Evolutionary conservation across 208 protist genomes (phyloP).

Genomic region (Leishmania turanica): DNA sequence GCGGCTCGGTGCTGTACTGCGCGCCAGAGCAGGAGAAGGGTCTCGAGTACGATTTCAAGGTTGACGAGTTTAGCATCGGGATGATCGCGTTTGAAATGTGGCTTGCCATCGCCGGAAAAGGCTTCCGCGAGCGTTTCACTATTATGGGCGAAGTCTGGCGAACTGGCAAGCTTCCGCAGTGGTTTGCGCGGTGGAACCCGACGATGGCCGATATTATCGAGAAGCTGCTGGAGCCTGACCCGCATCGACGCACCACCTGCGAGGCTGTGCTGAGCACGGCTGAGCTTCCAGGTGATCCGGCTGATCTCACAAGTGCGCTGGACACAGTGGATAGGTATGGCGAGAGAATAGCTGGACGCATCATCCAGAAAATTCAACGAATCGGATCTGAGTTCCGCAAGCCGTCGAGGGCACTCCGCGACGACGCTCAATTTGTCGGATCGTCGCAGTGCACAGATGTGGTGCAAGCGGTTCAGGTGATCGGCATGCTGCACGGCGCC

Average conservation of each 20-base stretch:
- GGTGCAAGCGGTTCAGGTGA: conserved; percentile 48
- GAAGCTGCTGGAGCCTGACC: conserved; percentile 59
- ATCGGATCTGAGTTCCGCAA: conserved; percentile 46
- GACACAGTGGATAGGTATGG: conserved; percentile 72
- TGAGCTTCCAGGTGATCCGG: conserved; percentile 77
- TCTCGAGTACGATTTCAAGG: conserved; percentile 81
- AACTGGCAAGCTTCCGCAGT: conserved; percentile 60
- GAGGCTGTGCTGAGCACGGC: conserved; percentile 69
- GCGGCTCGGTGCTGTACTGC: conserved; percentile 85
- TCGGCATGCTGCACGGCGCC: conserved; percentile 67
- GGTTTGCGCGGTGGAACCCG: conserved; percentile 66
- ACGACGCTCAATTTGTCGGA: conserved; percentile 35
- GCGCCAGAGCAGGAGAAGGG: conserved; percentile 80
- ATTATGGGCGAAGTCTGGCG: conserved; percentile 81
- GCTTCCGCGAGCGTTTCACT: conserved; percentile 77
- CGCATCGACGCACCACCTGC: conserved; percentile 48
- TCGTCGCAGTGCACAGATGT: conserved; percentile 42
- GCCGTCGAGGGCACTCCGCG: conserved; percentile 30
- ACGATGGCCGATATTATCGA: conserved; percentile 63
- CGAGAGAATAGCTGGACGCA: conserved; percentile 52
- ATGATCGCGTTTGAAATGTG: conserved; percentile 93
- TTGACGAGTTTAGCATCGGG: conserved; percentile 87
- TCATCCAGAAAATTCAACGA: conserved; percentile 65
- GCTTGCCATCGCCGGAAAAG: conserved; percentile 72
- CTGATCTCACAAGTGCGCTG: conserved; percentile 70